Conservation (phyloP, 768 basidiomycete genomes). For the Termitomyces eurrhizus region DNA sequence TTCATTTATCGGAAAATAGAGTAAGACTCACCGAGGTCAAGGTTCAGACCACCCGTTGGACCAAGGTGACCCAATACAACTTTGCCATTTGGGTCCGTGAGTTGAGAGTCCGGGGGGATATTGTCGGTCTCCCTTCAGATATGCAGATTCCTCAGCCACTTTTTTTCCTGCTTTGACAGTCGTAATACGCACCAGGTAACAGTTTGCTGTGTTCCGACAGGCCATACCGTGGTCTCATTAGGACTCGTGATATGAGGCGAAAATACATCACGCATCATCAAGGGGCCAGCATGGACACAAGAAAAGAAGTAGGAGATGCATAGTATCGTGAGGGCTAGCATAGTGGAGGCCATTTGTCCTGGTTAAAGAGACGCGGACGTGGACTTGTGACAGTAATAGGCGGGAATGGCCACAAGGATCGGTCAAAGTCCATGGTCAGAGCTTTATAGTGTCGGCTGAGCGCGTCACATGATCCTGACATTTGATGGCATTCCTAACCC, state of each 20-base stretch:
- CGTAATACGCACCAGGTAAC: conserved; percentile 48
- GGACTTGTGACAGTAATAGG: conserved; percentile 14
- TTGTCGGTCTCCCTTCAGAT: conserved; percentile 45
- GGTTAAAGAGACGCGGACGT: conserved; percentile 12
- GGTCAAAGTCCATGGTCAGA: conserved; percentile 9
- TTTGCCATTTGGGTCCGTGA: conserved; percentile 46
- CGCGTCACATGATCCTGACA: conserved; percentile 20
- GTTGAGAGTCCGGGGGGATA: conserved; percentile 38
- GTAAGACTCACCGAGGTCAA: conserved; percentile 42
- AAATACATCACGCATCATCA: conserved; percentile 41
- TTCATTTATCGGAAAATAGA: neutral
- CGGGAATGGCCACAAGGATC: conserved; percentile 14
- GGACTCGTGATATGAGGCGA: conserved; percentile 49
- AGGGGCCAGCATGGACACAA: conserved; percentile 31
- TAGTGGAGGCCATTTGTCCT: conserved; percentile 17
- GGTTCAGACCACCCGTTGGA: conserved; percentile 42
- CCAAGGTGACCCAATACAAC: conserved; percentile 48
- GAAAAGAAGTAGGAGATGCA: conserved; percentile 27
- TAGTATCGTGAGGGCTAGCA: conserved; percentile 27
- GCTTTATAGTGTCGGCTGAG: conserved; percentile 16
- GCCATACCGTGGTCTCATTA: conserved; percentile 44
- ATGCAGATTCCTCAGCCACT: neutral
- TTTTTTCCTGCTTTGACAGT: neutral
- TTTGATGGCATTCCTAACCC: conserved; percentile 6
- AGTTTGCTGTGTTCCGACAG: conserved; percentile 37